These are phyloP conservation scores for Leptographium galeiforme DNA, from an alignment of 2,329 filamentous ascomycete genomes.

Conservation along the genomic window DNA sequence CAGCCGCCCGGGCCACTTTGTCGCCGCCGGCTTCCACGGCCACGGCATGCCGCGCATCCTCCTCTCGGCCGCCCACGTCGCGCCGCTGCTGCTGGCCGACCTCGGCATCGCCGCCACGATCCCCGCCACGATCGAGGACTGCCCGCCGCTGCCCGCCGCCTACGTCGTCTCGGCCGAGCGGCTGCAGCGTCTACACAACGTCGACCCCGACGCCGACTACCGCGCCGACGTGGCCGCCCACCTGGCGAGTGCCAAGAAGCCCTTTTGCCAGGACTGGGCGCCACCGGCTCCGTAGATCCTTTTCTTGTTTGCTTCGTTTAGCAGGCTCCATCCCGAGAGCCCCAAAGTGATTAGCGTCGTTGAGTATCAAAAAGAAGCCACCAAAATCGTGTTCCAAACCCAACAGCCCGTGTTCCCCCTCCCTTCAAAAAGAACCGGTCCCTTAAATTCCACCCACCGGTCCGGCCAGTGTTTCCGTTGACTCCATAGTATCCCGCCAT, in stretches of 20 bases:
- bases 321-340: no score
- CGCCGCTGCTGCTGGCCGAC: not conserved
- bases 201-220: not conserved
- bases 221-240: not conserved
- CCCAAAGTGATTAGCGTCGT: no score
- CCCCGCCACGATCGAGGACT: not conserved
- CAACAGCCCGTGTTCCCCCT: no score
- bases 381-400: no score
- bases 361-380: no score
- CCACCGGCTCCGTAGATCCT: no score
- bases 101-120: not conserved
- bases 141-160: not conserved
- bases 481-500: no score
- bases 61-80: not conserved
- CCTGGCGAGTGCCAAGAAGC: slow-evolving; percentile 1
- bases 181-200: not conserved
- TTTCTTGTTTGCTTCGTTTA: no score
- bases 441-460: no score
- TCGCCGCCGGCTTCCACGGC: not conserved
- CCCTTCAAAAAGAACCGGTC: no score
- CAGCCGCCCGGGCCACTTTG: not conserved
- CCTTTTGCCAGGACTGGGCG: not conserved
- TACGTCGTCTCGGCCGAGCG: not conserved
- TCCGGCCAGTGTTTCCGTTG: no score
- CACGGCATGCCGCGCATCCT: slow-evolving; percentile 4